Percentiles rank a stretch among this genome's conserved stretches.
phyloP scores from a whole-genome alignment of 176 grass and related monocot species.

The Bromus sterilis region DNA sequence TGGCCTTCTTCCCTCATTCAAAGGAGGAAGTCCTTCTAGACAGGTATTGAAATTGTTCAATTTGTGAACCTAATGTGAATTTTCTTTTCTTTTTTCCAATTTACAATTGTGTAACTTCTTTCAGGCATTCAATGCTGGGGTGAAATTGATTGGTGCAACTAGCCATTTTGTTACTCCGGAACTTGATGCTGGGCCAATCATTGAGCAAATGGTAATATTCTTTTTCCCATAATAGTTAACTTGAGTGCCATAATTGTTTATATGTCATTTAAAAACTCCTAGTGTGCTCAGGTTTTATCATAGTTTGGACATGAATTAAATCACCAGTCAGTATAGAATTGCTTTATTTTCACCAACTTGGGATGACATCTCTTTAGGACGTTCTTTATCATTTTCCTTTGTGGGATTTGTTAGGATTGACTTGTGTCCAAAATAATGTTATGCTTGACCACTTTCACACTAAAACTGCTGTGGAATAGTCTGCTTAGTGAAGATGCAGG shows the following conservation, averaged over 20 bases:
- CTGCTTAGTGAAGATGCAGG: not conserved
- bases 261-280: not conserved
- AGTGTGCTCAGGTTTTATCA: not conserved
- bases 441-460: not conserved
- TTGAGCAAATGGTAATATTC: slow-evolving; percentile 84
- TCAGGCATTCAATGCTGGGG: slow-evolving; percentile 94
- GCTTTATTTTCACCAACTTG: not conserved
- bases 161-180: slow-evolving; percentile 93
- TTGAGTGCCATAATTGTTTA: not conserved
- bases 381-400: not conserved
- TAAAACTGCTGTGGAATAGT: not conserved
- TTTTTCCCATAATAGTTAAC: not conserved
- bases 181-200: slow-evolving; percentile 91
- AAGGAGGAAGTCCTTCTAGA: slow-evolving; percentile 80
- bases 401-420: not conserved
- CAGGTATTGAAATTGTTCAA: slow-evolving; percentile 46
- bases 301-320: not conserved
- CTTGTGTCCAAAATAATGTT: not conserved
- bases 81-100: not conserved
- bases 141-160: slow-evolving; percentile 93
- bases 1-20: slow-evolving; percentile 97
- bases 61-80: not conserved
- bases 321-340: not conserved
- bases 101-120: slow-evolving; percentile 11
- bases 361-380: not conserved